Conservation (phyloP, 2,329 filamentous ascomycete species). For the Colletotrichum sp. region DNA sequence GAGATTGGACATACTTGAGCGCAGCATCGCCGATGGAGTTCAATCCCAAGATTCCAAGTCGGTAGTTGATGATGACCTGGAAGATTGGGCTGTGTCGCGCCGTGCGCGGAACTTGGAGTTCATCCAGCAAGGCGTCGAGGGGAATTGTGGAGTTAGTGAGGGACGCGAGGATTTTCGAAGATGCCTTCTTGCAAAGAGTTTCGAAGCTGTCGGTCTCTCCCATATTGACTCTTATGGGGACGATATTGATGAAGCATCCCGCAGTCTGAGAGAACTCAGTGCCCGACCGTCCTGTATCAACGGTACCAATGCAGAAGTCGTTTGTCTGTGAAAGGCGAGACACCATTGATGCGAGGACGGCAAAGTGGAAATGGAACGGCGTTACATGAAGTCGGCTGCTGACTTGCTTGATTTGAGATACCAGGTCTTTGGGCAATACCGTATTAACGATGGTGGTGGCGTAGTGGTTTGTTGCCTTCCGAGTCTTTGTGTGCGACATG, state of each 20-base stretch:
- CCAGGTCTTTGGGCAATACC: background rate
- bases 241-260: constrained; percentile 53
- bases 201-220: background rate
- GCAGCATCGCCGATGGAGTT: background rate
- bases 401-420: background rate
- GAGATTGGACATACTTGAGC: background rate
- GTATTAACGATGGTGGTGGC: background rate
- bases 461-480: background rate
- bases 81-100: constrained; percentile 49
- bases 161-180: constrained; percentile 30
- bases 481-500: constrained; percentile 19
- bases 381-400: constrained; percentile 8
- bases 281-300: constrained; percentile 46
- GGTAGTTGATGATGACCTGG: constrained; percentile 45
- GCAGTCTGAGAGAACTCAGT: constrained; percentile 35
- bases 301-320: constrained; percentile 53
- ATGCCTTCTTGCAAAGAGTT: background rate
- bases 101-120: constrained; percentile 45
- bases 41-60: constrained; percentile 22
- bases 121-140: constrained; percentile 51
- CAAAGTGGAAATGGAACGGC: constrained; percentile 51
- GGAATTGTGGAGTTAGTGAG: constrained; percentile 49
- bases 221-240: constrained; percentile 46
- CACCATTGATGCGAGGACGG: constrained; percentile 30
- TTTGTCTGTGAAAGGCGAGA: constrained; percentile 6